A percentile compares a stretch with the other conserved stretches of the same genome.
phyloP scores from a whole-genome alignment of 75 land plant species.

The Cunninghamia lanceolata region DNA sequence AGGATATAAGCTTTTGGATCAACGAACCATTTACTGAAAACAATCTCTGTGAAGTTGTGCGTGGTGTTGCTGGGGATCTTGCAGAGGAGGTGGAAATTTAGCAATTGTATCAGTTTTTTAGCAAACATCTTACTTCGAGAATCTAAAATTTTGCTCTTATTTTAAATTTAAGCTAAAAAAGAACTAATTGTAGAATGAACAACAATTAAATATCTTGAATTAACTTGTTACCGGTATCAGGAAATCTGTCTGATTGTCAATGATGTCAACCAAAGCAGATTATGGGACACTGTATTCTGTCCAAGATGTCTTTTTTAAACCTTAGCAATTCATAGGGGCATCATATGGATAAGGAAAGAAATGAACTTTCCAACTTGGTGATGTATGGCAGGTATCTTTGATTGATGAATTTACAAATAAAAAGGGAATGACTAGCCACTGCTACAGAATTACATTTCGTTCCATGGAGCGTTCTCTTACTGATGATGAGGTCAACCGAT shows the following conservation, averaged over 20 bases:
- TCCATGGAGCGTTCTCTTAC: slow-evolving; percentile 98
- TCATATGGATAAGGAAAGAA: not conserved
- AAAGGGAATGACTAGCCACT: slow-evolving; percentile 94
- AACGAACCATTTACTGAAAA: slow-evolving; percentile 91
- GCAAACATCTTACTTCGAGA: not conserved
- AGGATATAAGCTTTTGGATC: slow-evolving; percentile 98
- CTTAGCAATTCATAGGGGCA: not conserved
- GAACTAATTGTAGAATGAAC: not conserved
- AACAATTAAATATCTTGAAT: not conserved
- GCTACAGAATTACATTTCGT: slow-evolving; percentile 87
- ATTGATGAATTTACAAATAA: slow-evolving; percentile 93
- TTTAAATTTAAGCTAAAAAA: not conserved
- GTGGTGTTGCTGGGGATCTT: slow-evolving; percentile 95
- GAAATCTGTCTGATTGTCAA: not conserved
- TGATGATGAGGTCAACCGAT: slow-evolving; percentile 88
- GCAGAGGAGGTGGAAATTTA: slow-evolving; percentile 76
- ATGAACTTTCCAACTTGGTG: not conserved
- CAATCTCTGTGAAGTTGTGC: slow-evolving; percentile 93
- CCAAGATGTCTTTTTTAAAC: not conserved
- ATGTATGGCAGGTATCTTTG: slow-evolving; percentile 53
- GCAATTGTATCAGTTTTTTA: not conserved
- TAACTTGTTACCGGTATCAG: not conserved
- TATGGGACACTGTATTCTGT: not conserved
- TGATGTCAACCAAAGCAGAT: not conserved
- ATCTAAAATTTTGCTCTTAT: not conserved